Evolutionary conservation across 805 yeast genomes (phyloP).

Genomic region (Ascoidea asiatica): DNA sequence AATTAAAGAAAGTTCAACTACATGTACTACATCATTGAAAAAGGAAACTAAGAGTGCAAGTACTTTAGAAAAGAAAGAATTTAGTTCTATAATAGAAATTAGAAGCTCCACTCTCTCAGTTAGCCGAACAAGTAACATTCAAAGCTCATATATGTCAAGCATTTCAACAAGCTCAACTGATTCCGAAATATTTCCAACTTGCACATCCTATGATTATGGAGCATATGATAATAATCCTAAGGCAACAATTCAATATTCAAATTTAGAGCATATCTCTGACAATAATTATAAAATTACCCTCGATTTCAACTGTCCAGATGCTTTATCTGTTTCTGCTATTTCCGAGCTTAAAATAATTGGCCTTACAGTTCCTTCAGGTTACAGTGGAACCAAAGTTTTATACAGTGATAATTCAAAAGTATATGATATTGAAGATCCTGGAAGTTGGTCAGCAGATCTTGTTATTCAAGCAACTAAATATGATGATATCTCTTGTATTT

Average conservation of each 20-base stretch:
- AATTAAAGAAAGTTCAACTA: too few species aligned
- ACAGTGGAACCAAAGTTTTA: background rate
- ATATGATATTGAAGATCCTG: background rate
- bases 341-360: background rate
- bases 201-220: background rate
- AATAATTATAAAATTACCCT: background rate
- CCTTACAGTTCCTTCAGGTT: background rate
- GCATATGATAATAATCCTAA: background rate
- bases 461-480: background rate
- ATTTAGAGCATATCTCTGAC: background rate
- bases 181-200: too few species aligned
- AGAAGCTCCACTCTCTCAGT: too few species aligned
- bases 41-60: too few species aligned
- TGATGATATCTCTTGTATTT: background rate
- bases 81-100: too few species aligned
- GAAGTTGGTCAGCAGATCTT: background rate
- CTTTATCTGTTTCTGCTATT: background rate
- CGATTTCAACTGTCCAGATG: background rate
- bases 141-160: too few species aligned
- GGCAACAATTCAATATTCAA: background rate
- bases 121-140: too few species aligned
- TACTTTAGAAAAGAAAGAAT: too few species aligned
- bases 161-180: too few species aligned
- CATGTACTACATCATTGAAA: too few species aligned
- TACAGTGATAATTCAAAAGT: background rate